Evolutionary conservation across 129 eudicot genomes (phyloP).

Genomic region (Heracleum sosnowskyi): DNA sequence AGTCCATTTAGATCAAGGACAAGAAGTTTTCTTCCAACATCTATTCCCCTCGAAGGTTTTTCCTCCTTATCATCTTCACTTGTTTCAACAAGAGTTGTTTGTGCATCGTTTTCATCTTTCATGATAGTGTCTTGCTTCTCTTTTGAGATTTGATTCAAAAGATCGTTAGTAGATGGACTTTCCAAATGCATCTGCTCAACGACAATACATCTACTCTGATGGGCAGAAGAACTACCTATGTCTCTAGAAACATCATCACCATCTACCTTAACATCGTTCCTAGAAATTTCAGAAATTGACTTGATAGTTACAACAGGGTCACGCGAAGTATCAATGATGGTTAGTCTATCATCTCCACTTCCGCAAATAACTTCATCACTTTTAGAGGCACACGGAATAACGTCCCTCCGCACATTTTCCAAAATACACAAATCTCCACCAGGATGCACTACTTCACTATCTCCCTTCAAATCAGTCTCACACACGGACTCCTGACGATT

Average conservation of each 20-base stretch:
- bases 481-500: not conserved
- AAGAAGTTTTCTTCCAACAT: slow-evolving; percentile 60
- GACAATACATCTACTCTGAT: not conserved
- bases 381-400: not conserved
- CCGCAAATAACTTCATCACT: no score
- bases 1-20: slow-evolving; percentile 88
- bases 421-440: not conserved
- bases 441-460: not conserved
- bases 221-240: not conserved
- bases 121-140: not conserved
- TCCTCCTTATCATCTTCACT: slow-evolving; percentile 10
- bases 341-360: not conserved
- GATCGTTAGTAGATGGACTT: no score
- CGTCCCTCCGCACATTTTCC: not conserved
- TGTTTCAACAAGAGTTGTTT: slow-evolving; percentile 13
- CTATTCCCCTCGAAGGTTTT: slow-evolving; percentile 10
- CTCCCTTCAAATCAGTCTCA: not conserved
- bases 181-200: no score
- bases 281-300: no score
- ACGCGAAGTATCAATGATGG: not conserved
- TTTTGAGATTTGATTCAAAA: no score
- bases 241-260: not conserved
- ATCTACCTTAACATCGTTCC: not conserved
- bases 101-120: not conserved
- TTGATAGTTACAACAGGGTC: not conserved